Base-by-base conservation (phyloP, 345 rosid species). In the Populus tremula region DNA sequence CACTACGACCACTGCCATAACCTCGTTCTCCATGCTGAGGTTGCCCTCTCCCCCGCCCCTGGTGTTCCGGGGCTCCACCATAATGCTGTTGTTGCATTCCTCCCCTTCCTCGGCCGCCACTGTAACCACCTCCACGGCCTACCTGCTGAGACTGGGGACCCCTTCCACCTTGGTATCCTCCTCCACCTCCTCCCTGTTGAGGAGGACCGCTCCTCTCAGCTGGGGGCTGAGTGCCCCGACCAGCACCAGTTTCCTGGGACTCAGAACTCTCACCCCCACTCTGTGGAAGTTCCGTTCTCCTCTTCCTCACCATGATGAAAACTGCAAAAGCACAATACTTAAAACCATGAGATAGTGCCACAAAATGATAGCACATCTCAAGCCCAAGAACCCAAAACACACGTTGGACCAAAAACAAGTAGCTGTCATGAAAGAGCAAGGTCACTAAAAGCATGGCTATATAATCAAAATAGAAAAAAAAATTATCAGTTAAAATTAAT, bases 1-100 rank as follows among this genome's bases (percentile, higher is more conserved):
- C 62, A 1, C 81, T 79, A 43, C 87, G 83, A 71, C 86, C 83
- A 27, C 85, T 75, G 1, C 77, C 85, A 78, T 85, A 81, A 78
- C 92, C 90, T 53, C 90, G 90, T 70, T 89, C 87, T 64, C 92
- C 95, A 74, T 87, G 90, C 61, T 87, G 91, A 71, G 88, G 83
- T 47, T 88, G 88, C 54, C 90, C 94, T 76, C 98, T 84, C 83
- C 96, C 98, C 75, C 98, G 87, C 25, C 89, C 88, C 77, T 91
- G 98, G 77, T 88, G 81, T 43, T 90, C 97, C 54, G 80, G 80
- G 56, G 84, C 78, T 8, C 89, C 92, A 86, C 88, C 88, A 78
- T 83, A 85, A 31, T 87, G 96, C 80, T 85, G 98, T 5, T 77
- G 97, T 16, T 81, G 86, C 71, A 79, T 74, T 17, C 89, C 92